Evolutionary conservation across 495 filamentous ascomycete species (phyloP).

Genomic region (Xylona heveae): DNA sequence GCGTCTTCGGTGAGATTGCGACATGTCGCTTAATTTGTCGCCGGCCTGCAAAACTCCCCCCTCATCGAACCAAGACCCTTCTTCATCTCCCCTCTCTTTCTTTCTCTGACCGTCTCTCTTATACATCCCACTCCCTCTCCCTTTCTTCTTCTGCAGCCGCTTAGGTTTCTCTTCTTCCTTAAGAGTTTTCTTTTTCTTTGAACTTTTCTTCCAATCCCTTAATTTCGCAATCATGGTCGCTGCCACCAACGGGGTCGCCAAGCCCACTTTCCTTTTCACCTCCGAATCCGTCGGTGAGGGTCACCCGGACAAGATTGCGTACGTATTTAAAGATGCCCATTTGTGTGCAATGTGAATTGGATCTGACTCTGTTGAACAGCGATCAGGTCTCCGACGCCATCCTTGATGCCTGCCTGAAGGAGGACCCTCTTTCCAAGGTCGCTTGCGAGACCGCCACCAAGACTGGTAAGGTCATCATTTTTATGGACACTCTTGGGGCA

Average conservation of each 20-base stretch:
- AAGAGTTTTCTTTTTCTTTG: slow-evolving; percentile 5
- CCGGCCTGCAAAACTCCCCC: too few relatives aligned
- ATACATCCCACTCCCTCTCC: slow-evolving; percentile 4
- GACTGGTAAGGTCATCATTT: slow-evolving; percentile 41
- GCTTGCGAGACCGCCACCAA: slow-evolving; percentile 98
- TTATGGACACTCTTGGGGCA: not conserved
- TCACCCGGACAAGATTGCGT: slow-evolving; percentile 94
- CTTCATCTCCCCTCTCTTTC: slow-evolving; percentile 7
- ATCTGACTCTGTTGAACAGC: slow-evolving; percentile 16
- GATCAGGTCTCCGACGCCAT: slow-evolving; percentile 98
- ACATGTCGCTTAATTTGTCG: too few relatives aligned
- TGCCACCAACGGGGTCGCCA: slow-evolving; percentile 28
- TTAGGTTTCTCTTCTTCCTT: slow-evolving; percentile 8
- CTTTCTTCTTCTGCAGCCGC: slow-evolving; percentile 7
- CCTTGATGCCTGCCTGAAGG: slow-evolving; percentile 87
- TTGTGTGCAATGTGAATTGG: not conserved
- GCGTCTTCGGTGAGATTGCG: too few relatives aligned
- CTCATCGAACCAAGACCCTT: slow-evolving; percentile 9
- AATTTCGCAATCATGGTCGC: slow-evolving; percentile 27
- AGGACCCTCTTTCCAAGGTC: slow-evolving; percentile 90
- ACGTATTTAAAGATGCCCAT: slow-evolving; percentile 13
- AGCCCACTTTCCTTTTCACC: slow-evolving; percentile 89
- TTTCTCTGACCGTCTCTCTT: slow-evolving; percentile 2
- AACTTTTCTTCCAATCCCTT: slow-evolving; percentile 3
- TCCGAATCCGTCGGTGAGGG: slow-evolving; percentile 98